Percentiles rank a stretch among this genome's conserved stretches.
Conservation (phyloP, 495 filamentous ascomycete genomes). For the Tuber umbilicatum region DNA sequence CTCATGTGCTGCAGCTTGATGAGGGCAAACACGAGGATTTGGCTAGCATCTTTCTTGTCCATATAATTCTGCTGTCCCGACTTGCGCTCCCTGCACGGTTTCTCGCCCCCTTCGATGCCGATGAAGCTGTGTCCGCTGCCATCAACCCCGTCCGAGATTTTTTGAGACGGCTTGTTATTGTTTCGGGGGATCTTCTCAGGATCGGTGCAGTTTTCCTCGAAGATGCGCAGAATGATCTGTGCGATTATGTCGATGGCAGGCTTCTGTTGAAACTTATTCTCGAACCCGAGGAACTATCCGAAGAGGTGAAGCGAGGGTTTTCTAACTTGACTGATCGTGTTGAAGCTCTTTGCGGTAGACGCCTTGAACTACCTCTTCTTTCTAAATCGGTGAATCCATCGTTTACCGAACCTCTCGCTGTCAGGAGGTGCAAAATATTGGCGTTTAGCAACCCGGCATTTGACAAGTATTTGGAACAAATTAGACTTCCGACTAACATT, state of each 20-base stretch:
- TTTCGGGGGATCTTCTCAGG: conserved; percentile 15
- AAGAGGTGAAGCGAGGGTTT: conserved; percentile 16
- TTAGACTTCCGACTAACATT: conserved; percentile 14
- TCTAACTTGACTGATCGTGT: background rate
- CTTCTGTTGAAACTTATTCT: conserved; percentile 23
- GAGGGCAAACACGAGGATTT: conserved; percentile 10
- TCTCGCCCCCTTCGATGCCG: conserved; percentile 7
- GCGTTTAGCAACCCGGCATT: conserved; percentile 56
- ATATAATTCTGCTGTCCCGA: conserved; percentile 21
- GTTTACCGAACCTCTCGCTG: background rate
- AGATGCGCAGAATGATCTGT: conserved; percentile 12
- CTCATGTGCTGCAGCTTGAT: conserved; percentile 10
- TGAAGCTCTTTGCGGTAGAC: background rate
- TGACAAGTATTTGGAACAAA: conserved; percentile 50
- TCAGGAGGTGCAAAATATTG: conserved; percentile 33
- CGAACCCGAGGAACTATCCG: conserved; percentile 16
- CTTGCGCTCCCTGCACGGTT: conserved; percentile 28
- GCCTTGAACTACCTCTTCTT: background rate
- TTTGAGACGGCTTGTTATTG: conserved; percentile 10
- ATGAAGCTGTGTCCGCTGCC: conserved; percentile 9
- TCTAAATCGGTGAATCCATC: background rate
- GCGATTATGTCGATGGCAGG: conserved; percentile 28
- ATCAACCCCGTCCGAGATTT: conserved; percentile 4
- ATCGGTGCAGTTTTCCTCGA: conserved; percentile 15
- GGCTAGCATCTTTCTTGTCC: conserved; percentile 24